A percentile compares a stretch with the other conserved stretches of the same genome.
These are phyloP conservation scores for Cytospora leucostoma DNA, from an alignment of 2,329 filamentous ascomycete species.

Conservation along the genomic window DNA sequence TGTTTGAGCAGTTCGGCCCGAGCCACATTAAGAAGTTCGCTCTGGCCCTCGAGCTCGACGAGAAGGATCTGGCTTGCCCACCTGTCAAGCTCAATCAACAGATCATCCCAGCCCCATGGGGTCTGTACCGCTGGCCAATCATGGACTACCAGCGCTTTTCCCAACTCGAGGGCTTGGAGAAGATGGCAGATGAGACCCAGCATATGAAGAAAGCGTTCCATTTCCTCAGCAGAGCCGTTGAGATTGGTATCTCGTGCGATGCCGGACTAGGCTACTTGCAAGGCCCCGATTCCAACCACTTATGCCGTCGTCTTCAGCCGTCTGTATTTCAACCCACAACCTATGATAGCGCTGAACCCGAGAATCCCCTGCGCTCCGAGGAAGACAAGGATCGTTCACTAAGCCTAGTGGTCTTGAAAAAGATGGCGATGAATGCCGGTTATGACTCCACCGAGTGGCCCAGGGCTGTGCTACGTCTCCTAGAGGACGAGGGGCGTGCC, in stretches of 20 bases:
- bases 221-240: conserved; percentile 55
- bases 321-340: conserved; percentile 21
- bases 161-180: conserved; percentile 60
- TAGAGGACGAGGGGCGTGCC: conserved; percentile 38
- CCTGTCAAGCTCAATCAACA: conserved; percentile 59
- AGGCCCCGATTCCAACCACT: conserved; percentile 52
- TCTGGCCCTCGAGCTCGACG: conserved; percentile 68
- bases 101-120: conserved; percentile 61
- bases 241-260: conserved; percentile 68
- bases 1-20: conserved; percentile 60
- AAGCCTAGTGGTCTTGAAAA: conserved; percentile 34
- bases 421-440: conserved; percentile 43
- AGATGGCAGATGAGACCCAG: conserved; percentile 63
- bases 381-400: conserved; percentile 13
- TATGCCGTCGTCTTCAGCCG: conserved; percentile 5
- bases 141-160: conserved; percentile 60
- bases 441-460: conserved; percentile 36
- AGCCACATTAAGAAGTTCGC: conserved; percentile 63
- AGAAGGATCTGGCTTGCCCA: conserved; percentile 51
- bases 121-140: conserved; percentile 65
- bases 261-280: conserved; percentile 67
- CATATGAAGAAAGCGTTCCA: conserved; percentile 61
- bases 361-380: neutral
- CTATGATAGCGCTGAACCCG: conserved; percentile 8
- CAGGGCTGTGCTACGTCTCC: conserved; percentile 40